Evolutionary conservation across 768 basidiomycete genomes (phyloP), one percentile per base, ranked within the genome.

Genomic region (Goffeauzyma gilvescens): DNA sequence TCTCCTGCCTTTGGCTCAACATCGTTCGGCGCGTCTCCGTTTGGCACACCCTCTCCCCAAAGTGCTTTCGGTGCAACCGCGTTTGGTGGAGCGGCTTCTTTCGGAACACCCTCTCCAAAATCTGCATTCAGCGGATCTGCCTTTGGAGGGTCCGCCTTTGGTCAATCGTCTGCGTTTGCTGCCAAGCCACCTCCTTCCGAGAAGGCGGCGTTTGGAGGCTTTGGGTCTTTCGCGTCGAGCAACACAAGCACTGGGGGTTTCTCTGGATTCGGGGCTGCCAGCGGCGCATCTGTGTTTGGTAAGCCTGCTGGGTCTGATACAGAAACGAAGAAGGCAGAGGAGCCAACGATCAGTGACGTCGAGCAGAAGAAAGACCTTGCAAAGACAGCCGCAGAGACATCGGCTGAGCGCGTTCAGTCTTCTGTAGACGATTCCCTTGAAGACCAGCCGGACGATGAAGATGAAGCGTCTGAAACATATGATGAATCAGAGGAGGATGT

Each of bases 1-100:
- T 42, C 55, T 6, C 57, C 66, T 31, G 59, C 62, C 54, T 49
- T 69, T 62, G 67, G 63, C n/a, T n/a, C n/a, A n/a, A n/a, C n/a
- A n/a, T n/a, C n/a, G n/a, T n/a, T n/a, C n/a, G n/a, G n/a, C 15
- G 38, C 48, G 9, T 26, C 44, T 12, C 40, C 47, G 12, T 57
- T 54, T 37, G 53, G 52, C 1, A 49, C 51, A 24, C 46, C 54
- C 2, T 37, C 63, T 9, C 58, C 65, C 1, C 58, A 58, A n/a
- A 68, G 68, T 6, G 66, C 65, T n/a, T 35, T 43, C 21, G 32
- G 33, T 24, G 18, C 44, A 22, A 38, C 51, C 7, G 20, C 31
- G 17, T 51, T 45, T 58, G 68, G 20, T 32, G 58, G 9, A 23
- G 58, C 18, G 57, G 63, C 42, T 53, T 61, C 32, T n/a, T n/a